A percentile compares a stretch with the other conserved stretches of the same genome.
Conservation (phyloP, 805 yeast genomes). For the Wickerhamiella sorbophila region DNA sequence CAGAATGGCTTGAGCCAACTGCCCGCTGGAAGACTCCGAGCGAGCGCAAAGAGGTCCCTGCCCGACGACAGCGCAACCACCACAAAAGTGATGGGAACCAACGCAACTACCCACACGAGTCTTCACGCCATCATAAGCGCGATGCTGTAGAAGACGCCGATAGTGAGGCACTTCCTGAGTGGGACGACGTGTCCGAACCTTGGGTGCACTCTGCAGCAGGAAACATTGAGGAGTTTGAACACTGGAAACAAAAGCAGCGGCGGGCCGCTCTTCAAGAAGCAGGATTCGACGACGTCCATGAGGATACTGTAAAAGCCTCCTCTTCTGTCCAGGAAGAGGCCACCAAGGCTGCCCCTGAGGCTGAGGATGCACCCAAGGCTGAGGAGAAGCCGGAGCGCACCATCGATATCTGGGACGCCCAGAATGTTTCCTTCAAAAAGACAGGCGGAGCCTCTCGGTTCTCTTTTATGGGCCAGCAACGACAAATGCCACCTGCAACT, state of each 20-base stretch:
- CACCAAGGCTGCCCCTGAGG: background rate
- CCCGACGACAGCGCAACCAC: conserved; percentile 1
- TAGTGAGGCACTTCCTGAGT: background rate
- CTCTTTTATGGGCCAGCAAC: conserved; percentile 4
- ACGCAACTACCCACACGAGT: conserved; percentile 2
- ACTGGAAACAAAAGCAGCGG: conserved; percentile 15
- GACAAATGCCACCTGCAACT: background rate
- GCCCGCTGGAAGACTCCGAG: background rate
- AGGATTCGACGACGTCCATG: background rate
- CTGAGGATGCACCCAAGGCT: background rate
- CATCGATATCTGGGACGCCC: conserved; percentile 4
- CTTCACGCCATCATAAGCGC: background rate
- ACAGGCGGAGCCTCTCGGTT: conserved; percentile 12
- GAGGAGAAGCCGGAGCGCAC: background rate
- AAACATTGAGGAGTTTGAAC: conserved; percentile 18
- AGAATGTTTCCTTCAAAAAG: background rate
- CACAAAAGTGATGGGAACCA: background rate
- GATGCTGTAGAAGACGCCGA: conserved; percentile 2
- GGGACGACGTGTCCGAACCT: background rate
- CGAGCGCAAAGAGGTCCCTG: background rate
- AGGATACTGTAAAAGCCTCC: background rate
- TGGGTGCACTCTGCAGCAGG: conserved; percentile 7
- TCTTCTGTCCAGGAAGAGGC: background rate
- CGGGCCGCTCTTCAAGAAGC: conserved; percentile 1
- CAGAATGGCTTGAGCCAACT: conserved; percentile 3